phyloP scores from a whole-genome alignment of 805 yeast genomes.

The Saccharomycopsis amapae region DNA sequence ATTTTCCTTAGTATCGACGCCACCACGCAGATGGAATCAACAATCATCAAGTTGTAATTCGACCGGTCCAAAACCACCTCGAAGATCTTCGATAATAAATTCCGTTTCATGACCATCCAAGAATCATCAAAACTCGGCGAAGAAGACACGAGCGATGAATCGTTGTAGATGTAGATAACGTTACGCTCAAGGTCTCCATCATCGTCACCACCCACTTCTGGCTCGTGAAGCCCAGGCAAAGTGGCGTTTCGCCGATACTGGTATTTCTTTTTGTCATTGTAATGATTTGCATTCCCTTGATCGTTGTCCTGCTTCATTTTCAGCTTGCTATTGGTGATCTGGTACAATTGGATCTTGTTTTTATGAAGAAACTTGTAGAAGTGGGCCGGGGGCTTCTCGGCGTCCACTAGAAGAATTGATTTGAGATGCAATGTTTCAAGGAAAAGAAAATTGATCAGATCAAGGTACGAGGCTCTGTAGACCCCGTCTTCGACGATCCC shows the following conservation, averaged over 20 bases:
- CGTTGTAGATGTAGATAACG: conserved; percentile 12
- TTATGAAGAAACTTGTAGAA: conserved; percentile 58
- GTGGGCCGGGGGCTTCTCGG: conserved; percentile 74
- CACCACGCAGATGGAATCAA: conserved; percentile 74
- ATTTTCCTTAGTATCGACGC: conserved; percentile 76
- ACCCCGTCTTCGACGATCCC: conserved; percentile 87
- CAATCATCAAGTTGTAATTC: conserved; percentile 61
- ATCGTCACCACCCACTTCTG: background rate
- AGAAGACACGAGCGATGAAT: conserved; percentile 5
- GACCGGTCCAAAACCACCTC: conserved; percentile 53
- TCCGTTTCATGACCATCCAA: conserved; percentile 72
- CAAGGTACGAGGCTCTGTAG: conserved; percentile 73
- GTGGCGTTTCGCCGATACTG: background rate
- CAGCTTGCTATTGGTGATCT: conserved; percentile 17
- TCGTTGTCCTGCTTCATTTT: conserved; percentile 11
- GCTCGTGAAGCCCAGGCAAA: too few relatives aligned
- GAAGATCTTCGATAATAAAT: conserved; percentile 57
- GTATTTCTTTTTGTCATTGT: conserved; percentile 22
- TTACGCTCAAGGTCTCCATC: background rate
- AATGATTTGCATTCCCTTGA: conserved; percentile 2
- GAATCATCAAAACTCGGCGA: conserved; percentile 37
- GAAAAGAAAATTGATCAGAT: conserved; percentile 70
- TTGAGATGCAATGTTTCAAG: conserved; percentile 63
- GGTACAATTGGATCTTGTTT: conserved; percentile 42
- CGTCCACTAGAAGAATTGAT: conserved; percentile 69